These are phyloP conservation scores for Acanthamoeba royreba DNA, from an alignment of 208 protist species.

Conservation along the genomic window DNA sequence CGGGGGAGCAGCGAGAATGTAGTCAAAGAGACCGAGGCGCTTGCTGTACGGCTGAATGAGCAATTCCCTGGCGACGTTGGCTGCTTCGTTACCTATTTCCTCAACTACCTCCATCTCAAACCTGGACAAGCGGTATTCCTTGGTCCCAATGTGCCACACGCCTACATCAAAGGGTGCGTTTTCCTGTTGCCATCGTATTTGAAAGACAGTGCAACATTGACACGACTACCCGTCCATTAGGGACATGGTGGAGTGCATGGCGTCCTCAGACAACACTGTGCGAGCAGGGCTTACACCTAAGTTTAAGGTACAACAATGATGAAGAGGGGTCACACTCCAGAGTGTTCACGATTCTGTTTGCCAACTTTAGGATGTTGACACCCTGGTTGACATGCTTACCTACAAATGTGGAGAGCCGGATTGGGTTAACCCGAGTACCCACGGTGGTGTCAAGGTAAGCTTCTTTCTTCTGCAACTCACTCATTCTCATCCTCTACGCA, in stretches of 20 bases:
- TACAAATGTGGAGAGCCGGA: conserved; percentile 65
- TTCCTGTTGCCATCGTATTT: too few relatives aligned
- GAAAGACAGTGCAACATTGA: too few relatives aligned
- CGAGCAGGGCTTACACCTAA: conserved; percentile 96
- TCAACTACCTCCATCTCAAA: conserved; percentile 92
- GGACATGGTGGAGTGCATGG: conserved; percentile 96
- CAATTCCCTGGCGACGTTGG: conserved; percentile 97
- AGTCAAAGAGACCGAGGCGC: conserved; percentile 29
- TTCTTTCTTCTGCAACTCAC: too few relatives aligned
- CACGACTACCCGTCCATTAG: background rate
- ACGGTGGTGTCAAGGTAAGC: background rate
- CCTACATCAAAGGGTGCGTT: conserved; percentile 90
- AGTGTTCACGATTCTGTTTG: background rate
- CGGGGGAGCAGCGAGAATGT: background rate
- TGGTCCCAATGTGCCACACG: conserved; percentile 95
- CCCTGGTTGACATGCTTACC: conserved; percentile 90
- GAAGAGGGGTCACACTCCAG: too few relatives aligned
- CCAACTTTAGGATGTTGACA: conserved; percentile 83
- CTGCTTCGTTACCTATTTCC: conserved; percentile 95
- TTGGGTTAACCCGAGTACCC: background rate
- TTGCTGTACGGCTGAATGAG: conserved; percentile 83
- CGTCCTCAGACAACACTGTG: conserved; percentile 96
- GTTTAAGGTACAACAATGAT: too few relatives aligned
- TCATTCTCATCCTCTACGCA: too few relatives aligned
- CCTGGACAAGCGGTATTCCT: conserved; percentile 95